Conservation (phyloP, 345 rosid species). For the Sisymbrium altissimum region DNA sequence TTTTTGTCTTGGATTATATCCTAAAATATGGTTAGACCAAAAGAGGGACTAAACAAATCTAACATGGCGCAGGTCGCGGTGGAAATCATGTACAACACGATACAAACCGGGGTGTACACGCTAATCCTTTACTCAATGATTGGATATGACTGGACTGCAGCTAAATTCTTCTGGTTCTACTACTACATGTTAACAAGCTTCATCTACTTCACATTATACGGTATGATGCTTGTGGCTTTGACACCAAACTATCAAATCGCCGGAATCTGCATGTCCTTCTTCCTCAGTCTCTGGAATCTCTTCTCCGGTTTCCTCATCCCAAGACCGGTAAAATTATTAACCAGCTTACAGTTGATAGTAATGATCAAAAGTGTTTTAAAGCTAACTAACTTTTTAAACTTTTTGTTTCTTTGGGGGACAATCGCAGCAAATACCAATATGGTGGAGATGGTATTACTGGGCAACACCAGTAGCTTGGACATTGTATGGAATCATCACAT, state of each 20-base stretch:
- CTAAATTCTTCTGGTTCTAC: slow-evolving; percentile 55
- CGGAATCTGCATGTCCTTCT: slow-evolving; percentile 72
- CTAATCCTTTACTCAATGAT: slow-evolving; percentile 73
- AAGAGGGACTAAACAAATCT: background rate
- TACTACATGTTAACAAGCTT: slow-evolving; percentile 61
- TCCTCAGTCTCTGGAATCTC: slow-evolving; percentile 81
- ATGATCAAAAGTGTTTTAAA: background rate
- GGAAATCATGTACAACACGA: slow-evolving; percentile 51
- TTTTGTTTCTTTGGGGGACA: background rate
- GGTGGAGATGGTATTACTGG: slow-evolving; percentile 99
- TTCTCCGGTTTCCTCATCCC: slow-evolving; percentile 79
- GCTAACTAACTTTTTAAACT: background rate
- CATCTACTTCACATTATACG: slow-evolving; percentile 66
- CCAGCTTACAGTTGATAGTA: background rate
- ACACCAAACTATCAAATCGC: slow-evolving; percentile 73
- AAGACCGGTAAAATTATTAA: slow-evolving; percentile 43
- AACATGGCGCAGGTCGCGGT: slow-evolving; percentile 55
- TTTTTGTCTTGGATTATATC: background rate
- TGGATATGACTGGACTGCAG: slow-evolving; percentile 57
- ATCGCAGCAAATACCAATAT: slow-evolving; percentile 65
- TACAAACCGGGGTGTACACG: slow-evolving; percentile 51
- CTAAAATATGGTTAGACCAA: background rate
- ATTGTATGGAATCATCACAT: slow-evolving; percentile 65
- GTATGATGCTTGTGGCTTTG: slow-evolving; percentile 77
- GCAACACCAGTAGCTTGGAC: slow-evolving; percentile 76